Conservation (phyloP, 23 red algal genomes). For the Gracilaria gracilis region DNA sequence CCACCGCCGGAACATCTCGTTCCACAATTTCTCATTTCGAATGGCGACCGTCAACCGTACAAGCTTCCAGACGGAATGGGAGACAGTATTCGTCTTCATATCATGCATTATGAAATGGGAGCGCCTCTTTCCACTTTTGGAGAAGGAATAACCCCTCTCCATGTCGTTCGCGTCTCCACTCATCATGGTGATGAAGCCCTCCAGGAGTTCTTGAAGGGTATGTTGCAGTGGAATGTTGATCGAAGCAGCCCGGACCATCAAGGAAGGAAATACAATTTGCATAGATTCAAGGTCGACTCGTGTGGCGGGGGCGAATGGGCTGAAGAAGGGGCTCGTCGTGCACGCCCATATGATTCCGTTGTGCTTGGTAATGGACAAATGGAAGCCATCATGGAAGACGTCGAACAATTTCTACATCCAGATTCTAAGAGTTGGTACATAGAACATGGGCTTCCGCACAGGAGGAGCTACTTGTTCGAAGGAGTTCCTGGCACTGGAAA, state of each 20-base stretch:
- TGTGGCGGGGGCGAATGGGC: slow-evolving; percentile 12
- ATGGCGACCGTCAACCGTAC: slow-evolving; percentile 3
- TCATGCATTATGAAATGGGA: slow-evolving; percentile 31
- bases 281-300: neutral
- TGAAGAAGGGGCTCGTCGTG: neutral
- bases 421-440: slow-evolving; percentile 24
- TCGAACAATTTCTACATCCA: slow-evolving; percentile 36
- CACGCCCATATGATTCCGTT: slow-evolving; percentile 20
- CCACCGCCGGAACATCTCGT: slow-evolving; percentile 39
- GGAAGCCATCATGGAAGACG: slow-evolving; percentile 43
- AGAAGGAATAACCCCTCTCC: neutral
- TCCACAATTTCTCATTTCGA: neutral
- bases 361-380: slow-evolving; percentile 16
- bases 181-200: slow-evolving; percentile 20
- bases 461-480: slow-evolving; percentile 58
- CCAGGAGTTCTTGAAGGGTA: neutral
- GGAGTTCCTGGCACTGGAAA: slow-evolving; percentile 70
- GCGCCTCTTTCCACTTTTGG: neutral
- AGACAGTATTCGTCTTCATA: slow-evolving; percentile 1
- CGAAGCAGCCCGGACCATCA: slow-evolving; percentile 5
- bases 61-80: slow-evolving; percentile 6
- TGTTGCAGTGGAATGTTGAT: slow-evolving; percentile 21
- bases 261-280: slow-evolving; percentile 21
- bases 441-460: slow-evolving; percentile 40
- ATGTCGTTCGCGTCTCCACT: slow-evolving; percentile 14